Percentiles rank a stretch among this genome's conserved stretches.
Evolutionary conservation across 192 early-diverging fungal genomes (phyloP).

Genomic region (Haplosporangium gracile): DNA sequence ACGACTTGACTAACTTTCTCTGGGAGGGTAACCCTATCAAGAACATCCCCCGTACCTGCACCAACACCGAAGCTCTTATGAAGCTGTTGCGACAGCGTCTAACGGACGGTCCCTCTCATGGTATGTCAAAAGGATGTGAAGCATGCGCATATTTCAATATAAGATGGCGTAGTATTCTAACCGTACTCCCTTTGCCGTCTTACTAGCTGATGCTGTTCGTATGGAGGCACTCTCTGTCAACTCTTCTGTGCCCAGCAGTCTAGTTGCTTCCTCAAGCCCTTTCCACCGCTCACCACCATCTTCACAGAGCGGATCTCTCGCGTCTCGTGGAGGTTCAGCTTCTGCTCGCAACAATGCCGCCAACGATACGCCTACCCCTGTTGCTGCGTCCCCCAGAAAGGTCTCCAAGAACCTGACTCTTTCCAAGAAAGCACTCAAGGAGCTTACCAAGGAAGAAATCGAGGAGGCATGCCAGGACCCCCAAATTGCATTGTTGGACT

Average conservation of each 20-base stretch:
- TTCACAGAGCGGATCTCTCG: not conserved
- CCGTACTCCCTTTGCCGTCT: not conserved
- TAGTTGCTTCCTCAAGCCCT: not conserved
- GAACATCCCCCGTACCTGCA: constrained; percentile 50
- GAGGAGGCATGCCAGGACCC: constrained; percentile 38
- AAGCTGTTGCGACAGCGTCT: constrained; percentile 58
- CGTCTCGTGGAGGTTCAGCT: not conserved
- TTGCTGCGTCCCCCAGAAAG: not conserved
- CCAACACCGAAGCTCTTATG: constrained; percentile 57
- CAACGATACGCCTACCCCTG: not conserved
- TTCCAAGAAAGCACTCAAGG: constrained; percentile 54
- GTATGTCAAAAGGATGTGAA: not conserved
- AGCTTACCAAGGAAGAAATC: constrained; percentile 45
- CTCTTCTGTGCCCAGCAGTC: not conserved
- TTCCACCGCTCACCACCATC: not conserved
- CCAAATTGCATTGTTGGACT: constrained; percentile 34
- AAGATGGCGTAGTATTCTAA: not conserved
- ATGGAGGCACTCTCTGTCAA: constrained; percentile 39
- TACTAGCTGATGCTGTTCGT: constrained; percentile 33
- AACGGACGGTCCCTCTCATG: constrained; percentile 32
- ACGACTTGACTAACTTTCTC: constrained; percentile 56
- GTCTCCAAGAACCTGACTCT: constrained; percentile 57
- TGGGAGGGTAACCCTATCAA: constrained; percentile 68
- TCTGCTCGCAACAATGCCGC: constrained; percentile 6
- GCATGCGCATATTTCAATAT: not conserved